Evolutionary conservation across 2,329 filamentous ascomycete species (phyloP), one percentile per base, ranked within the genome.

Genomic region (Diaporthe batatas): DNA sequence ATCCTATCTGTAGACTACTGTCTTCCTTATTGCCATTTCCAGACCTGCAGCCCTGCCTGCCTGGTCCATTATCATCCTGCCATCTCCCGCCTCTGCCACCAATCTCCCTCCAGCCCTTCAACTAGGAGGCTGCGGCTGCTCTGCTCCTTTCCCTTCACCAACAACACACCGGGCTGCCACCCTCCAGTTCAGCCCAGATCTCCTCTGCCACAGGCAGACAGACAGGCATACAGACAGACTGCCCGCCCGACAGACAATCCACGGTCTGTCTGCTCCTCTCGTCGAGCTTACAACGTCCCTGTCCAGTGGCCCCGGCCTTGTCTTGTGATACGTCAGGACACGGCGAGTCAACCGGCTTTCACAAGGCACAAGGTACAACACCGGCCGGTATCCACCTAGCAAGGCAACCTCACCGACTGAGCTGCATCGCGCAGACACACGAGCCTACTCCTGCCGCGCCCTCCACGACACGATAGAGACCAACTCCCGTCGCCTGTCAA

Each of bases 391-490:
- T 70, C 68, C 68, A 70, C 68, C 47, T 53, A 44, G 49, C 55
- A 70, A 70, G 68, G 55, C 68, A 62, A 53, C 57, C 55, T 59
- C 68, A 70, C 68, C 68, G 68, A 70, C 68, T 62, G 36, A 36
- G 68, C 58, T 62, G 57, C 68, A 21, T 70, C 55, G 44, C 47
- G 62, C 44, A 67, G 47, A 49, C 53, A 62, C 68, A 59, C 58
- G 68, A 70, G 57, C 68, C 68, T 47, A 70, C 58, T 44, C 10
- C 68, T 70, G 55, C 68, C 54, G 32, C 68, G 44, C 44, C 44
- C 68, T 34, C 55, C 12, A 70, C 68, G 55, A 53, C 12, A 70
- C 68, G 55, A 53, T 39, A 39, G 18, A 39, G 18, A 16, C 8
- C 47, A 44, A 39, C 34, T 32, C 14, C 29, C 23, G 44, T 70